Evolutionary conservation across 2,329 filamentous ascomycete species (phyloP).

Genomic region (Monilinia fructicola): DNA sequence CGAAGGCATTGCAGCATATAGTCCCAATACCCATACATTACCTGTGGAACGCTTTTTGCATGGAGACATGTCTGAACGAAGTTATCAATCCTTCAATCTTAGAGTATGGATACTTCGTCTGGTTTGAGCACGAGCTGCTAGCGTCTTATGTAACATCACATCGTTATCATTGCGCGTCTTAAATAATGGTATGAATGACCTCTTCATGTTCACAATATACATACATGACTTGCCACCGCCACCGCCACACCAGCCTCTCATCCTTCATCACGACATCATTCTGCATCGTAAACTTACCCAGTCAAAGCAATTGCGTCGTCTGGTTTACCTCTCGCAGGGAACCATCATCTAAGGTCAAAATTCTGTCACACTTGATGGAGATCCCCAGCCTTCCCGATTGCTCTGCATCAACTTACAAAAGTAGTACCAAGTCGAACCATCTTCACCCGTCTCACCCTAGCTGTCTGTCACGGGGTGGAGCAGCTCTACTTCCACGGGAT

Average conservation of each 20-base stretch:
- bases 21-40: too few species aligned
- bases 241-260: slow-evolving; percentile 10
- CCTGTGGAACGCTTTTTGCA: too few species aligned
- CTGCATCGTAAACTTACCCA: neutral
- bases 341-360: neutral
- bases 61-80: too few species aligned
- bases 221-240: slow-evolving; percentile 3
- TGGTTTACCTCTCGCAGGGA: neutral
- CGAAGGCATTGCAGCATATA: too few species aligned
- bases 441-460: neutral
- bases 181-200: neutral
- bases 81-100: too few species aligned
- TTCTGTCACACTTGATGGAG: neutral
- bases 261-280: neutral
- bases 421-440: neutral
- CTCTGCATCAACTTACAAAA: too few species aligned
- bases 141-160: too few species aligned
- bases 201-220: neutral
- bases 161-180: neutral
- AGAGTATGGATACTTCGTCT: too few species aligned
- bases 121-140: too few species aligned
- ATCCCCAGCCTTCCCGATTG: neutral
- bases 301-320: neutral
- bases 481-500: neutral
- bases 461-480: neutral